These are phyloP conservation scores for Neonectria hederae DNA, from an alignment of 2,329 filamentous ascomycete genomes.

Conservation along the genomic window DNA sequence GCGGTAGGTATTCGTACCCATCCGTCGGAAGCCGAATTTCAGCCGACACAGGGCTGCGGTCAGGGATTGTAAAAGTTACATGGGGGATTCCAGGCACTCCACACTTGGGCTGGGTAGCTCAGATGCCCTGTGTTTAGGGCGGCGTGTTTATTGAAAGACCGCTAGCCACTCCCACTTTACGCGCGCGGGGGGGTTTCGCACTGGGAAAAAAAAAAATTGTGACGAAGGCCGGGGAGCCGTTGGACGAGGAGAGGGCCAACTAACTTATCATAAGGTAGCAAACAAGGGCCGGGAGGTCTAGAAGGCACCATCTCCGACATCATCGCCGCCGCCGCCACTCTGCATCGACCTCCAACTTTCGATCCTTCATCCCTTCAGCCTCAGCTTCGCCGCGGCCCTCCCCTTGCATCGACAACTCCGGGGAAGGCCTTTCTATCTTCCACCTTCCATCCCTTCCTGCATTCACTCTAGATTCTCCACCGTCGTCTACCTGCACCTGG, in stretches of 20 bases:
- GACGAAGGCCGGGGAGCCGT: slow-evolving; percentile 43
- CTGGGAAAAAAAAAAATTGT: slow-evolving; percentile 45
- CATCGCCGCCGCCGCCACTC: slow-evolving; percentile 13
- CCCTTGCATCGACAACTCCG: neutral
- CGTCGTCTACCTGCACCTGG: neutral
- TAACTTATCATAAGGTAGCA: too few species aligned
- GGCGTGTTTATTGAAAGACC: slow-evolving; percentile 7
- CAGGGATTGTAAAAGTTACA: too few species aligned
- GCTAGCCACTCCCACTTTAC: slow-evolving; percentile 30
- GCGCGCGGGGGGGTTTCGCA: slow-evolving; percentile 40
- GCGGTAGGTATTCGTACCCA: neutral
- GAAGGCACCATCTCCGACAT: slow-evolving; percentile 31
- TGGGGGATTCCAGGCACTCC: neutral
- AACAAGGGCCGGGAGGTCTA: slow-evolving; percentile 7
- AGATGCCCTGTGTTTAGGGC: slow-evolving; percentile 7
- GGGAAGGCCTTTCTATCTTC: neutral
- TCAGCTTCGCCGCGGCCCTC: neutral
- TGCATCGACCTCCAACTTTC: slow-evolving; percentile 10
- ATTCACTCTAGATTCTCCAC: neutral
- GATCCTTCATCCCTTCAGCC: neutral
- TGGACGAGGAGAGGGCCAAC: slow-evolving; percentile 33
- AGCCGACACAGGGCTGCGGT: slow-evolving; percentile 23
- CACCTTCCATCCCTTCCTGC: neutral
- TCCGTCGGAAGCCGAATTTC: slow-evolving; percentile 37
- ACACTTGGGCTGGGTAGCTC: slow-evolving; percentile 12